Evolutionary conservation across 129 eudicot species (phyloP), one percentile per base, ranked within the genome.

Genomic region (Deinandra increscens): DNA sequence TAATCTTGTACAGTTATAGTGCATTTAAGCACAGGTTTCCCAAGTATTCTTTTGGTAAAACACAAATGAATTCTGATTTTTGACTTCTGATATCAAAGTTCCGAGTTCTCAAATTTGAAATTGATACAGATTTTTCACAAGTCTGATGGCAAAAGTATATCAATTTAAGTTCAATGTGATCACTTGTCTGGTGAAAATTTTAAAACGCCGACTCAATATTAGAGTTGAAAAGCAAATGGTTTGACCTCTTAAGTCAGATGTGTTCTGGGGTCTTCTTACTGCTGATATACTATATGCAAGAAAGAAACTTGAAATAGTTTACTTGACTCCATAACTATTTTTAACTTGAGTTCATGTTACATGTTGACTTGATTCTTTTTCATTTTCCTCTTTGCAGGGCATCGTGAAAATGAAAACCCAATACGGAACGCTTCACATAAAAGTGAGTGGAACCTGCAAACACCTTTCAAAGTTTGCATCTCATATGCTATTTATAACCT

Each of bases 371-470:
- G 66, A 12, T 14, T 34, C 78, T 58, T 58, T 11, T 11, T 55
- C 61, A 11, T 55, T 55, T 46, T 7, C 36, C 37, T 10, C 17
- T 58, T 58, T 79, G 71, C 83, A 93, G 98, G 96, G 98, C 23
- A 93, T 93, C 19, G 73, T 89, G 77, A 89, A 84, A 68, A 69
- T 92, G 83, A 89, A 84, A 55, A 92, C 98, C 7, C 72, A 84
- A 48, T 62, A 81, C 42, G 98, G 98, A 11, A 73, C 81, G 22
- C 86, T 88, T 78, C 96, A 75, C 81, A 89, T 89, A 66, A 86
- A 89, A 81, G 98, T 93, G 76, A 72, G 87, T 69, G 44, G 19
- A 64, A 31, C 22, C 37, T 23, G 39, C 29, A 12, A 59, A 76
- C 60, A 33, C 29, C 45, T 14, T 75, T 12, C 68, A 44, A 33